Conservation (phyloP, 2,329 filamentous ascomycete species). For the Colletotrichum sp. region DNA sequence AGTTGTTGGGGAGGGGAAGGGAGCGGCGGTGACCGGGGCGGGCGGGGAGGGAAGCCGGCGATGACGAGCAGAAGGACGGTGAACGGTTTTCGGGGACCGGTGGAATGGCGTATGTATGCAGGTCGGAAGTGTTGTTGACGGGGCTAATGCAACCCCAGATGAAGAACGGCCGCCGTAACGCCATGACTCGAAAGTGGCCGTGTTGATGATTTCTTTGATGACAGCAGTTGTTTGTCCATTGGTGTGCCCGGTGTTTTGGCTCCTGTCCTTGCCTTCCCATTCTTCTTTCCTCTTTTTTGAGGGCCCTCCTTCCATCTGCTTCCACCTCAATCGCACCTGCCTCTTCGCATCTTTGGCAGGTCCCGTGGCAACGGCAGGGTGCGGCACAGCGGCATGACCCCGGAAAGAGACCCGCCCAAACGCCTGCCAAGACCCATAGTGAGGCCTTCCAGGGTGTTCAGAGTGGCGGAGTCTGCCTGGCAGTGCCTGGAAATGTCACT, state of each 20-base stretch:
- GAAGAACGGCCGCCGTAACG: background rate
- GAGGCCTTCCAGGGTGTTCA: background rate
- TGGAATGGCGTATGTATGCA: background rate
- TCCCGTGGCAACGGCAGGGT: background rate
- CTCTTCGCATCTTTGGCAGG: background rate
- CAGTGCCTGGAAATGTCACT: constrained; percentile 1
- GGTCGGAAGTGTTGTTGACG: background rate
- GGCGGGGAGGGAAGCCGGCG: background rate
- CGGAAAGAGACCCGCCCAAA: constrained; percentile 1
- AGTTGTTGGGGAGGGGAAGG: background rate
- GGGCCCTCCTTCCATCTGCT: background rate
- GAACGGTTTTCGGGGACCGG: background rate
- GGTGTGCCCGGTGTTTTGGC: background rate
- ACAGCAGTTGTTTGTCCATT: background rate
- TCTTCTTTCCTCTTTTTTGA: background rate
- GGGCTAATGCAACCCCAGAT: background rate
- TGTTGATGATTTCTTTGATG: background rate
- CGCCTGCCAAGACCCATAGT: constrained; percentile 11
- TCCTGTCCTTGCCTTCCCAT: background rate
- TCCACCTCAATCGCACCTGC: background rate
- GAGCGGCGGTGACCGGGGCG: constrained; percentile 2
- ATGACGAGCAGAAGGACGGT: background rate
- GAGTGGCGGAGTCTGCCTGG: constrained; percentile 4
- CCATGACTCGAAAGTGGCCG: background rate
- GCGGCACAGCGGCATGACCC: constrained; percentile 1